Base-by-base conservation (phyloP, 371 early-diverging fungal species). In the Lichtheimia corymbifera region DNA sequence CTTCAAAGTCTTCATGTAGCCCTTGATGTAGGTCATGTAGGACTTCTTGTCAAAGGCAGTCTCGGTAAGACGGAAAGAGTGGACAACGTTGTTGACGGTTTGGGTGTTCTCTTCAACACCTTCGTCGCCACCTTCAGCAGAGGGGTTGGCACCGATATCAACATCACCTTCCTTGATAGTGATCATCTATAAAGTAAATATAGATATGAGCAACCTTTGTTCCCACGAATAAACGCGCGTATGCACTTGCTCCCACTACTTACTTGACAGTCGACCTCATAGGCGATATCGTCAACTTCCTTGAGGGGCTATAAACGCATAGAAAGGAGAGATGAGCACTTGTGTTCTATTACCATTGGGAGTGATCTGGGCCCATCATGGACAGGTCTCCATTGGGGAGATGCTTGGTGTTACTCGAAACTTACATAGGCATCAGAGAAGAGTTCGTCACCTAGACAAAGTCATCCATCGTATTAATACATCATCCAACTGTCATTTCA, bases 91-190 rank as follows among this genome's bases (percentile, higher is more conserved):
- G 91, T 93, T 96, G 79, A 94, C 95, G 35, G 73, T 73, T 59
- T 73, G 12, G 30, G 64, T 63, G 45, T 71, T 70, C 49, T 82
- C 83, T 53, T 94, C 94, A 53, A 84, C 74, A 22, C 51, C 79
- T 62, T 91, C 95, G 12, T 74, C 79, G 59, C 66, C 88, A 65
- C 83, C 95, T 80, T 94, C 95, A 61, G 95, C 95, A 49, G 96
- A 94, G 59, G 96, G 88, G 85, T 95, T 95, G 80, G 94, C 97
- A 81, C 96, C 96, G 66, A 91, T 94, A 72, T 97, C 91, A 59
- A 95, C 79, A 61, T 93, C 88, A 63, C 82, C 95, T 25, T 75
- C 85, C 17, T 66, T 68, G 65, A 91, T 59, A 41, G 78, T 77
- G 75, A 92, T 79, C 86, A 89, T 85, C 72, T 70, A 62, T 28